phyloP scores from a whole-genome alignment of 306 rosid genomes.

The Acmispon strigosus region DNA sequence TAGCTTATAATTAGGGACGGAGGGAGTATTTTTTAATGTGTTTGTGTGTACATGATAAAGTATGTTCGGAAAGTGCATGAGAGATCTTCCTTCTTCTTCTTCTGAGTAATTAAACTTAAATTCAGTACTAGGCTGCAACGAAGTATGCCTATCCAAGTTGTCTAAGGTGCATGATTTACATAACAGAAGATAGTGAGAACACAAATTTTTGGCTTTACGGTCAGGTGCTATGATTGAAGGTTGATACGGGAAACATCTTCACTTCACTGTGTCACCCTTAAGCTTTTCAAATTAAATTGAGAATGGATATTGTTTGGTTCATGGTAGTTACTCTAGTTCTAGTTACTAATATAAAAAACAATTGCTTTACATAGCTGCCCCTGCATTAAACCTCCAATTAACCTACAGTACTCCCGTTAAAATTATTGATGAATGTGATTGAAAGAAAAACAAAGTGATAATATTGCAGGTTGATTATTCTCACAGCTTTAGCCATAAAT shows the following conservation, averaged over 20 bases:
- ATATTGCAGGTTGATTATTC: neutral
- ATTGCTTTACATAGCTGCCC: neutral
- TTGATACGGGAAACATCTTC: neutral
- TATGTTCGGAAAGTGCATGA: neutral
- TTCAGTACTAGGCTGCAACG: neutral
- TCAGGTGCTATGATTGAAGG: neutral
- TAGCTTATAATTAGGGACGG: too few species aligned
- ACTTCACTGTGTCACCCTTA: neutral
- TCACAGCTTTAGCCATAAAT: neutral
- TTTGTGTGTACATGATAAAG: neutral
- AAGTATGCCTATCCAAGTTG: neutral
- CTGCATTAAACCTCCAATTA: neutral
- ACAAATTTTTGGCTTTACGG: neutral
- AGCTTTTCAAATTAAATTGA: neutral
- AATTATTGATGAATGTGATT: neutral
- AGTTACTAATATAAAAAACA: neutral
- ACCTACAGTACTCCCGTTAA: neutral
- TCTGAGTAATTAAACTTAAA: neutral
- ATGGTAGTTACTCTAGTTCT: neutral
- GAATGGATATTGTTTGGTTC: neutral
- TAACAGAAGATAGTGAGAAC: neutral
- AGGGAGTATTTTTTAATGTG: neutral
- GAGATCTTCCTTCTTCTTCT: constrained; percentile 13
- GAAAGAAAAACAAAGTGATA: neutral
- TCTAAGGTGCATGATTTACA: neutral